Evolutionary conservation across 768 basidiomycete species (phyloP).

Genomic region (Amanita jacksonii): DNA sequence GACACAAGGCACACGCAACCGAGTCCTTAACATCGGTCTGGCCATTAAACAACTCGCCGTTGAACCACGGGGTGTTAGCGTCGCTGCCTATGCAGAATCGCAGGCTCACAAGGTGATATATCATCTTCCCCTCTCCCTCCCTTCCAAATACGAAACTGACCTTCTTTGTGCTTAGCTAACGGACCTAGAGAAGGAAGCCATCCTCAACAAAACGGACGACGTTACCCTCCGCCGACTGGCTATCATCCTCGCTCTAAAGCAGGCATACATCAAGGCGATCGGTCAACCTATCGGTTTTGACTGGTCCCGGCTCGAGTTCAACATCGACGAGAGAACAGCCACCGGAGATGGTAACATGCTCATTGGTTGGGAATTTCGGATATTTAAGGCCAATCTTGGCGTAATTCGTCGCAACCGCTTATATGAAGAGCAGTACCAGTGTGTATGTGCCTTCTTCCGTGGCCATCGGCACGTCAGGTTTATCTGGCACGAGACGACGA

Average conservation of each 20-base stretch:
- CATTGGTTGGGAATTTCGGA: constrained; percentile 79
- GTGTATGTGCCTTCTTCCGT: constrained; percentile 70
- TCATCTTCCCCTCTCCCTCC: constrained; percentile 19
- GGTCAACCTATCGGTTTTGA: constrained; percentile 78
- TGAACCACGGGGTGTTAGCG: constrained; percentile 48
- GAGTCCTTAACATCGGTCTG: constrained; percentile 77
- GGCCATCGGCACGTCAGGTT: constrained; percentile 57
- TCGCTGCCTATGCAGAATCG: constrained; percentile 61
- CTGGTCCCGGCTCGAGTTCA: constrained; percentile 73
- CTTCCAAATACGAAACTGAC: too few relatives aligned
- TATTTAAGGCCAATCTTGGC: constrained; percentile 67
- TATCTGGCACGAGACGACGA: constrained; percentile 58
- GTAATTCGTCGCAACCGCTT: constrained; percentile 49
- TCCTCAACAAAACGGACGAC: constrained; percentile 48
- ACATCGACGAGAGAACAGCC: constrained; percentile 52
- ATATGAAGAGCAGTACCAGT: constrained; percentile 63
- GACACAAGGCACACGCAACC: constrained; percentile 66
- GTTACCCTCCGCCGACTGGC: constrained; percentile 63
- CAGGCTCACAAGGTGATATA: constrained; percentile 57
- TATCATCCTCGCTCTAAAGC: constrained; percentile 71
- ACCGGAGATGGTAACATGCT: constrained; percentile 61
- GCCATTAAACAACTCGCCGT: constrained; percentile 62
- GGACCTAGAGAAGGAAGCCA: constrained; percentile 27
- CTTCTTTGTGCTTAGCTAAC: constrained; percentile 15
- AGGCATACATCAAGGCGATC: constrained; percentile 77